Base-by-base conservation (phyloP, 1,139 yeast genomes). In the Lodderomyces jiufengensis region DNA sequence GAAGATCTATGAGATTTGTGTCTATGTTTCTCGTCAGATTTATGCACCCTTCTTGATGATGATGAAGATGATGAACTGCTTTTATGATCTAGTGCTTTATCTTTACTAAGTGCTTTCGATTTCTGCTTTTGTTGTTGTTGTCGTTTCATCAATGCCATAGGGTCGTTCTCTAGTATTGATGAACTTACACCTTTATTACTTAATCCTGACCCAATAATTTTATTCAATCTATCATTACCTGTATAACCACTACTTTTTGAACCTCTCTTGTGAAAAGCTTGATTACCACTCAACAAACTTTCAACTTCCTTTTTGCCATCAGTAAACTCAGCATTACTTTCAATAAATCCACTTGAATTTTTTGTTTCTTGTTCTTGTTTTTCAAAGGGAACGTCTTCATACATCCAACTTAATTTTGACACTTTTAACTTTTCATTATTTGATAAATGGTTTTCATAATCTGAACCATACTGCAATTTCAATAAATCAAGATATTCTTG, bases 401-500 rank as follows among this genome's bases (percentile, higher is more conserved):
- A 90, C 95, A 90, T 88, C 97, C 97, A 90, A 37, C 78, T 84
- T 36, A 87, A 61, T 42, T 76, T 77, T 32, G 60, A 66, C 21
- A 71, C 59, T 39, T 69, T 67, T 36, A 70, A 59, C 27, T 76
- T 78, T 12, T 68, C 70, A 11, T 53, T 53, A 18, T 55, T 47
- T 11, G 63, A 70, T 50, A 52, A 59, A 45, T 41, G 64, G 46
- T 47, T 40, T 11, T 42, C 34, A 32, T 55, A 51, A 47, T 54
- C 56, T 41, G 51, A 57, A 23, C 68, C 66, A 48, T 72, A 72
- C 45, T 79, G 82, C 45, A 80, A 57, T 22, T 66, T 70, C 38
- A 71, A 57, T 29, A 85, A 61, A 45, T 83, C 82, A 32, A 73
- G 67, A 33, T 78, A 68, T 44, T 85, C 87, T 28, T 76, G 67